Base-by-base conservation (phyloP, 768 basidiomycete genomes). In the Mycena amicta region DNA sequence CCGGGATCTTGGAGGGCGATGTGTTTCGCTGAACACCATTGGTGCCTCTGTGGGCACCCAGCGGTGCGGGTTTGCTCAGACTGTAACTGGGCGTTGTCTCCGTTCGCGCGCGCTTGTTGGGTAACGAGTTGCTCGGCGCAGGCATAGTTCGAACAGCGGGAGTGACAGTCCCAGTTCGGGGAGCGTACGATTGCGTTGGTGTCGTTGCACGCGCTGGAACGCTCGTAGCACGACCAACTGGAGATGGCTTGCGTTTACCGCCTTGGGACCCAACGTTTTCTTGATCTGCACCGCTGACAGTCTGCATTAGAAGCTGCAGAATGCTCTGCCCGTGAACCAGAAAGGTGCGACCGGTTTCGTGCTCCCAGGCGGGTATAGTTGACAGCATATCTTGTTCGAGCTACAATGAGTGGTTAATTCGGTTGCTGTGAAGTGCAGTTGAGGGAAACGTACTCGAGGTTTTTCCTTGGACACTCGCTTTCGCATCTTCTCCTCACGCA, bases 401-500 rank as follows among this genome's bases (percentile, higher is more conserved):
- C 95, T 98, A 63, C 23, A 13, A 43, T 5, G 11, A 15, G 37
- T 50, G 37, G 37, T 37, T 18, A 23, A 37, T 25, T 57, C 20
- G 4, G 57, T 43, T 6, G 6, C 8, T 4, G 39, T 2, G 41
- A 50, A 37, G 37, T 27, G 18, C 43, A 50, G 39, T 58, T 49
- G 29, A 25, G 53, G 13, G 29, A 39, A 40, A 23, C 50, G 75
- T 87, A 97, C 96, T 69, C 90, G 83, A 26, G 96, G 96, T 68
- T 97, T 98, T 75, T 96, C 90, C 70, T 92, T 91, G 56, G 81
- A 81, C 15, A 99, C 94, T 27, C 95, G 81, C 72, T 98, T 98
- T 53, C 96, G 82, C 89, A 96, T 93, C 81, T 97, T 97, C 77
- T 98, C 96, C 73, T 99, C 96, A 58, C 93, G 83, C 52, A 98